phyloP scores from a whole-genome alignment of 805 yeast species.

The Starmerella bombicola region DNA sequence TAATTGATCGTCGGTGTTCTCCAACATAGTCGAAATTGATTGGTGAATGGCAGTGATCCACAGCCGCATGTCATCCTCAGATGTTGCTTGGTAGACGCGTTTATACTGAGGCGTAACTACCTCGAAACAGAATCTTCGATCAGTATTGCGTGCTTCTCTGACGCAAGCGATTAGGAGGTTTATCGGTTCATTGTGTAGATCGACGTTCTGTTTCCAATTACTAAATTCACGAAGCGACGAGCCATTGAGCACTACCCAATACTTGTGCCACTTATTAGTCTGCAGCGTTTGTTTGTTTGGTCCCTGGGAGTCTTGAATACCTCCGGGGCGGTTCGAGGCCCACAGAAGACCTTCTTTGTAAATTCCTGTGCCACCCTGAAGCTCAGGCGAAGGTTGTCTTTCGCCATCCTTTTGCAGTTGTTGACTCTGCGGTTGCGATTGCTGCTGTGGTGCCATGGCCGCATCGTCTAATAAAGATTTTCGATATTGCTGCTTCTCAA shows the following conservation, averaged over 20 bases:
- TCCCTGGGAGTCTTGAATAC: conserved; percentile 23
- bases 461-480: conserved; percentile 26
- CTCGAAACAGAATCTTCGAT: conserved; percentile 53
- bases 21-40: conserved; percentile 38
- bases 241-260: conserved; percentile 66
- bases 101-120: conserved; percentile 59
- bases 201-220: conserved; percentile 65
- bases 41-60: conserved; percentile 57
- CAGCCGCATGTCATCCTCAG: conserved; percentile 49
- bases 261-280: conserved; percentile 62
- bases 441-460: not conserved
- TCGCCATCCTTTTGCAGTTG: not conserved
- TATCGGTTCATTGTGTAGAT: conserved; percentile 51
- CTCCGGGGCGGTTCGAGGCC: conserved; percentile 34
- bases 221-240: conserved; percentile 59
- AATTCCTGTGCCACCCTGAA: not conserved
- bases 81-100: conserved; percentile 62
- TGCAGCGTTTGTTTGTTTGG: conserved; percentile 19
- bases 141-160: conserved; percentile 34
- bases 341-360: conserved; percentile 35
- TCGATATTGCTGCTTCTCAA: conserved; percentile 31
- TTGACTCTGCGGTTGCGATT: not conserved
- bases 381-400: conserved; percentile 1
- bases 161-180: conserved; percentile 56
- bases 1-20: conserved; percentile 16